These are phyloP conservation scores for Mallotus repandus DNA, from an alignment of 441 rosid genomes.

Conservation along the genomic window DNA sequence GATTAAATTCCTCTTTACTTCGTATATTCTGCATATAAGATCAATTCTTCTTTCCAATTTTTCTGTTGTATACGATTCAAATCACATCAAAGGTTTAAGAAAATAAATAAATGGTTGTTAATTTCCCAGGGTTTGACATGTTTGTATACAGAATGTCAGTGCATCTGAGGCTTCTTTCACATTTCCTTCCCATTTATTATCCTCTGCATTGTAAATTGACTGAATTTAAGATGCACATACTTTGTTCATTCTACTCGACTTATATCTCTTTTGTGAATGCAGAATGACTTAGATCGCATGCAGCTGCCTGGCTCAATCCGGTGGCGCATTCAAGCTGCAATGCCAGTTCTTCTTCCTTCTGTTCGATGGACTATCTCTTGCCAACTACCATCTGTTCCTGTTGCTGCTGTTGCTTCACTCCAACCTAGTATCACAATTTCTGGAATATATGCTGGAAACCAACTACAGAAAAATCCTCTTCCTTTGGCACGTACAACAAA, in stretches of 20 bases:
- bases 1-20: not conserved
- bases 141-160: not conserved
- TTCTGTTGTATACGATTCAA: not conserved
- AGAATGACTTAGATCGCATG: conserved; percentile 94
- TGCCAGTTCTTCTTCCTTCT: conserved; percentile 78
- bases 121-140: not conserved
- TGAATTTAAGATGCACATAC: not conserved
- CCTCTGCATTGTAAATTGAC: not conserved
- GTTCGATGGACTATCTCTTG: conserved; percentile 59
- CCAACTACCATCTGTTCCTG: conserved; percentile 70
- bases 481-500: conserved; percentile 45
- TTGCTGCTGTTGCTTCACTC: conserved; percentile 56
- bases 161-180: not conserved
- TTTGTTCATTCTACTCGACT: not conserved
- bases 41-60: not conserved
- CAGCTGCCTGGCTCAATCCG: conserved; percentile 82
- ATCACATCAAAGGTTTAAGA: not conserved
- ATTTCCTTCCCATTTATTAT: not conserved
- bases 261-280: conserved; percentile 32
- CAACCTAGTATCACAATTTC: conserved; percentile 50
- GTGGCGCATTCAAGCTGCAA: conserved; percentile 96
- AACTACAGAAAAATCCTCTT: conserved; percentile 42
- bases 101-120: not conserved
- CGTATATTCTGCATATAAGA: not conserved
- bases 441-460: conserved; percentile 43